These are phyloP conservation scores for Deinandra increscens DNA, from an alignment of 129 eudicot species.

Conservation along the genomic window DNA sequence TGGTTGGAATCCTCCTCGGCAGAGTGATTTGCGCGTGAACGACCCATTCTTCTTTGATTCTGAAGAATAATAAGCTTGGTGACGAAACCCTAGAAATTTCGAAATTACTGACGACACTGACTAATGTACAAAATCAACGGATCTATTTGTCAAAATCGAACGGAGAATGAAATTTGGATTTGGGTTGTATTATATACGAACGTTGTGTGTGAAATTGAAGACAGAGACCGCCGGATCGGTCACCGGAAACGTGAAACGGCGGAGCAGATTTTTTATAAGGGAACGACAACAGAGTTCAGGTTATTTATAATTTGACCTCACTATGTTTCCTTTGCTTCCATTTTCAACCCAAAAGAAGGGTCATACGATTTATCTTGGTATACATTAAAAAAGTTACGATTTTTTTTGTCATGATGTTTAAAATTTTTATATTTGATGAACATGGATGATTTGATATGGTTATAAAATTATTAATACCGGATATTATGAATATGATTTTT, in stretches of 20 bases:
- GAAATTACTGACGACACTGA: slow-evolving; percentile 11
- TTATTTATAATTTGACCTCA: slow-evolving; percentile 17
- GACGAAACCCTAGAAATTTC: slow-evolving; percentile 34
- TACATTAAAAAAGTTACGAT: too few species aligned
- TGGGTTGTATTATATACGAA: background rate
- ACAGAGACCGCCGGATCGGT: slow-evolving; percentile 22
- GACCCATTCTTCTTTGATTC: slow-evolving; percentile 56
- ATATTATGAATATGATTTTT: too few species aligned
- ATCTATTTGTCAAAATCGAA: slow-evolving; percentile 1
- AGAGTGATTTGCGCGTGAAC: slow-evolving; percentile 66
- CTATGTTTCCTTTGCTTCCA: slow-evolving; percentile 4
- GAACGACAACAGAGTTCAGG: background rate
- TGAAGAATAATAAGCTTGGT: slow-evolving; percentile 5
- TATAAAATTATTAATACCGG: too few species aligned
- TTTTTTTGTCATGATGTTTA: too few species aligned
- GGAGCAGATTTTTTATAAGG: slow-evolving; percentile 8
- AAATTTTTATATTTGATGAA: too few species aligned
- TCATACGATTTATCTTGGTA: too few species aligned
- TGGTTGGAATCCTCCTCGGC: slow-evolving; percentile 68
- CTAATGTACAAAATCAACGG: background rate
- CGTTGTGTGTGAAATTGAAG: background rate
- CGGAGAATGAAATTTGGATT: background rate
- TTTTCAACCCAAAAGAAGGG: background rate
- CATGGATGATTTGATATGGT: too few species aligned
- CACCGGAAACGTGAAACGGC: slow-evolving; percentile 20